Evolutionary conservation across 2,329 filamentous ascomycete species (phyloP).

Genomic region (Pseudogymnoascus sp.): DNA sequence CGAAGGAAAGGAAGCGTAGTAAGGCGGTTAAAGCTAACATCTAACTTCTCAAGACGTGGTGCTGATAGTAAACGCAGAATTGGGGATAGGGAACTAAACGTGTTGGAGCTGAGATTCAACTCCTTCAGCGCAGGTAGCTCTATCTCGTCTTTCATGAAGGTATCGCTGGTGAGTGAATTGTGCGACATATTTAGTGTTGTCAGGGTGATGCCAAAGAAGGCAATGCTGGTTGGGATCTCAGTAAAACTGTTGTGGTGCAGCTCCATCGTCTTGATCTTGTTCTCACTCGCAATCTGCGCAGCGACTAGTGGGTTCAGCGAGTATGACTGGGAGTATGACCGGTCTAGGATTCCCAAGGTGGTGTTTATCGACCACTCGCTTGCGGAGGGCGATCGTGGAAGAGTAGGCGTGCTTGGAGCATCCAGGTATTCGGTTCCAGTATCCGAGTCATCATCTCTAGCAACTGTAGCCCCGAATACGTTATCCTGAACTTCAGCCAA

Average conservation of each 20-base stretch:
- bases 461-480: not conserved
- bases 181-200: constrained; percentile 65
- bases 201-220: constrained; percentile 62
- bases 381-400: constrained; percentile 28
- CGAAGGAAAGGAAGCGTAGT: constrained; percentile 60
- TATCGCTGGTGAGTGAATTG: constrained; percentile 59
- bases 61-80: constrained; percentile 62
- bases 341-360: constrained; percentile 51
- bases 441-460: constrained; percentile 34
- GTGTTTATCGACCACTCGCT: constrained; percentile 39
- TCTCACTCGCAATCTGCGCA: constrained; percentile 46
- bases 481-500: constrained; percentile 28
- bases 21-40: constrained; percentile 77
- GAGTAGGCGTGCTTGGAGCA: constrained; percentile 48
- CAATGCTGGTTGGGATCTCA: constrained; percentile 59
- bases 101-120: constrained; percentile 67
- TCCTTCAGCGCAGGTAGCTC: constrained; percentile 67
- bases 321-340: constrained; percentile 57
- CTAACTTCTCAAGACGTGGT: constrained; percentile 65
- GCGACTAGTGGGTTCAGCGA: constrained; percentile 50
- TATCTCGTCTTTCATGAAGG: constrained; percentile 58
- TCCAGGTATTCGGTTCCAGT: constrained; percentile 46
- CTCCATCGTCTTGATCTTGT: constrained; percentile 49
- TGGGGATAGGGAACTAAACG: constrained; percentile 60
- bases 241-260: constrained; percentile 72